phyloP scores from a whole-genome alignment of 768 basidiomycete species.

The Tricholomella constricta region DNA sequence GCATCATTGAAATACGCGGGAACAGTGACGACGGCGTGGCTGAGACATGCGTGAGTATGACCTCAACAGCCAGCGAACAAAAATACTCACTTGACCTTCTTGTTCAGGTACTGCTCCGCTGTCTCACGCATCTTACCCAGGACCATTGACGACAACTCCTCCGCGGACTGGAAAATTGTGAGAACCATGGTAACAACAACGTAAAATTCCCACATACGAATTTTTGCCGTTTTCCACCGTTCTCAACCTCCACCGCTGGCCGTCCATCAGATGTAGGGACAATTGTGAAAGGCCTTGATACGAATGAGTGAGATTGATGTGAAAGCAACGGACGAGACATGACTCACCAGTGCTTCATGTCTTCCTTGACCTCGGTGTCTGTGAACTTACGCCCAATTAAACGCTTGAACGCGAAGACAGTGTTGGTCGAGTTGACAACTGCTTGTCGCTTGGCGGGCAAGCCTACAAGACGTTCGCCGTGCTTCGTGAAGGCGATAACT shows the following conservation, averaged over 20 bases:
- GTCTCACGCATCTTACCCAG: constrained; percentile 94
- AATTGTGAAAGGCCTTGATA: constrained; percentile 76
- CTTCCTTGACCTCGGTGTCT: constrained; percentile 93
- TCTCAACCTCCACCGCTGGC: constrained; percentile 84
- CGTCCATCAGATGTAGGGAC: constrained; percentile 71
- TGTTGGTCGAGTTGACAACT: constrained; percentile 93
- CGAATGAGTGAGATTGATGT: constrained; percentile 2
- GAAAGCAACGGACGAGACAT: neutral
- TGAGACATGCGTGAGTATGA: constrained; percentile 28
- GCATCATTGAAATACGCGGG: constrained; percentile 99
- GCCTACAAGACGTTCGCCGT: constrained; percentile 94
- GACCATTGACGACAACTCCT: constrained; percentile 88
- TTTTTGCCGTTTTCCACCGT: constrained; percentile 78
- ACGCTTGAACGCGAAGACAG: constrained; percentile 93
- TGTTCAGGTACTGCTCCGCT: constrained; percentile 90
- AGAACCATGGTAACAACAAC: constrained; percentile 3
- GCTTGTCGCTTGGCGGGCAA: constrained; percentile 97
- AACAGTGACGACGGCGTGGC: constrained; percentile 90
- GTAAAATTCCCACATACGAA: constrained; percentile 52
- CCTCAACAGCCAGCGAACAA: neutral
- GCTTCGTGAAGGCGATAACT: constrained; percentile 98
- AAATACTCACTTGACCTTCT: constrained; percentile 84
- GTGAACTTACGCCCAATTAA: constrained; percentile 91
- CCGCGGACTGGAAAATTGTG: constrained; percentile 61
- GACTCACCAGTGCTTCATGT: constrained; percentile 79